These are phyloP conservation scores for Claviceps sp. DNA, from an alignment of 2,329 filamentous ascomycete genomes.

Conservation along the genomic window DNA sequence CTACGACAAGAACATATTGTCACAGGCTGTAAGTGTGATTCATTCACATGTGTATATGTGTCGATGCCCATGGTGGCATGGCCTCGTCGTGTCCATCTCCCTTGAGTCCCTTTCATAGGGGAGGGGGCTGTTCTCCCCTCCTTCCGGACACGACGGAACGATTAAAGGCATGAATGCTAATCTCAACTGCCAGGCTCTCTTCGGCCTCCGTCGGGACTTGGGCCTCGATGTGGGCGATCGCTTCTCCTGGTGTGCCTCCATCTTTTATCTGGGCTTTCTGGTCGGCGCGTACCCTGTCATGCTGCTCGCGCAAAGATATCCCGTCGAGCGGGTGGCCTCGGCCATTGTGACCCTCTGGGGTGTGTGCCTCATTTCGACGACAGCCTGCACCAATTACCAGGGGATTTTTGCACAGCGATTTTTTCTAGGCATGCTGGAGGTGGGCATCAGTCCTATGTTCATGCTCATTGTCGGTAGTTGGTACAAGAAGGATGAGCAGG, in stretches of 20 bases:
- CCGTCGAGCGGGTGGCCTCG: constrained; percentile 16
- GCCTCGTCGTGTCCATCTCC: too few species aligned
- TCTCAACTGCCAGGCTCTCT: neutral
- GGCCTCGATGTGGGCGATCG: constrained; percentile 3
- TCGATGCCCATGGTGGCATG: too few species aligned
- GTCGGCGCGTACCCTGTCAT: constrained; percentile 24
- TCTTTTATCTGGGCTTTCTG: constrained; percentile 36
- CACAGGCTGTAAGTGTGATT: constrained; percentile 3
- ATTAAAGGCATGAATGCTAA: neutral
- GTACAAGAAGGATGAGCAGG: constrained; percentile 16
- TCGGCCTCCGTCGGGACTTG: constrained; percentile 4
- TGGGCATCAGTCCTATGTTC: constrained; percentile 17
- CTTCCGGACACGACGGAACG: too few species aligned
- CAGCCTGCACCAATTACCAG: constrained; percentile 21
- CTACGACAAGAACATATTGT: constrained; percentile 8
- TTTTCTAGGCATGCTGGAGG: constrained; percentile 29
- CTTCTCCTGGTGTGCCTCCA: constrained; percentile 10
- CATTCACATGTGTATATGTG: neutral
- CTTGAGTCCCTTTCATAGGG: too few species aligned
- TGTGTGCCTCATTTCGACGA: constrained; percentile 24
- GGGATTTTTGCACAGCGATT: constrained; percentile 27
- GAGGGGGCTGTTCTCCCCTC: neutral
- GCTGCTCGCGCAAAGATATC: constrained; percentile 17
- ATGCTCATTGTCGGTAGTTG: constrained; percentile 5
- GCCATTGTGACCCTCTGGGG: constrained; percentile 15